Base-by-base conservation (phyloP, 2,329 filamentous ascomycete species). In the Helotiales sp. region DNA sequence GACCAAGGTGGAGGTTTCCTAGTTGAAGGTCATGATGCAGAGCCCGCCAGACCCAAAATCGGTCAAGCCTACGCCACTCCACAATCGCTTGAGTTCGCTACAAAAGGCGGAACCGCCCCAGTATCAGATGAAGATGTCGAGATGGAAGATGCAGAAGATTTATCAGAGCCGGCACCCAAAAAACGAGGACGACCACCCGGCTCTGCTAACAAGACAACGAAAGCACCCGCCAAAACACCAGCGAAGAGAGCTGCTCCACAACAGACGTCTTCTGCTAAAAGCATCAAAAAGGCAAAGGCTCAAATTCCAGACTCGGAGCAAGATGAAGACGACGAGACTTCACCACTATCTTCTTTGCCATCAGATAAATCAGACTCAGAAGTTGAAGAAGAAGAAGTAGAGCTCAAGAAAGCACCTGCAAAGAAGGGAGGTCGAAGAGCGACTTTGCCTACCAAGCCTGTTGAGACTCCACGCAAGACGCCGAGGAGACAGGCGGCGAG, bases 1-100 rank as follows among this genome's bases (percentile, higher is more conserved):
- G 54, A 71, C n/a, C 55, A 57, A 15, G 52, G 65, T 20, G 75
- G 73, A 22, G 75, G 75, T 1, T 76, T 77, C 30, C 55, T 76
- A 24, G 55, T 77, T 17, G 75, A 76, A 54, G 72, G 69, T 2
- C 67, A 75, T 61, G 67, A 71, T 61, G 65, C 69, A 34, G 59
- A 72, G 37, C 63, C 61, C 15, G 6, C 26, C 1, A 66, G 61
- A 24, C 6, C 68, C 7, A 61, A 10, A 28, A 60, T 55, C n/a
- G 49, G 50, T 2, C 67, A 72, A 40, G 69, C 66, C 52, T 74
- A 72, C 66, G 32, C 69, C 40, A 74, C 70, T 17, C 65, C 72
- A 22, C 71, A 72, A 50, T 69, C 71, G 20, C 60, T 73, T 17
- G 30, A 69, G 47, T 66, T 54, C 1, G 63, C 59, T 37, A n/a